A percentile compares a stretch with the other conserved stretches of the same genome.
Evolutionary conservation across 2,329 filamentous ascomycete species (phyloP).

Genomic region (Lachnellula suecica): DNA sequence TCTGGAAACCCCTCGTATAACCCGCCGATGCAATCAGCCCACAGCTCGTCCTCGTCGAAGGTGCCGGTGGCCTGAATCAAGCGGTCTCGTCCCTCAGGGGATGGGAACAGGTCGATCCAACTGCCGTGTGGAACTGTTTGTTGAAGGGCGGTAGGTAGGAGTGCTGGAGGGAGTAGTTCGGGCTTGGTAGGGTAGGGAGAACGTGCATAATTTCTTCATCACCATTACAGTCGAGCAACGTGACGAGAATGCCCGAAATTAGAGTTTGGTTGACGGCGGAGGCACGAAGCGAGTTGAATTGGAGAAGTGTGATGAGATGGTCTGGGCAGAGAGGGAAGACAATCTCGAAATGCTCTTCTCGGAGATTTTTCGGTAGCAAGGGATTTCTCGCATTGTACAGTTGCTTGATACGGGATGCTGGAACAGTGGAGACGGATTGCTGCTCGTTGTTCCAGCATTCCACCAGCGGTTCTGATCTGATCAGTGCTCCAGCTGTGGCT

Average conservation of each 20-base stretch:
- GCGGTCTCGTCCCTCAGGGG: slow-evolving; percentile 38
- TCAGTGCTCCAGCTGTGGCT: slow-evolving; percentile 16
- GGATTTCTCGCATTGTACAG: slow-evolving; percentile 33
- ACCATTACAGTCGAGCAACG: slow-evolving; percentile 33
- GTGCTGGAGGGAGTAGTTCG: slow-evolving; percentile 31
- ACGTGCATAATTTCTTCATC: slow-evolving; percentile 31
- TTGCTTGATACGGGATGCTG: slow-evolving; percentile 33
- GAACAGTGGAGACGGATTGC: slow-evolving; percentile 33
- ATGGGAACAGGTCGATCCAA: slow-evolving; percentile 44
- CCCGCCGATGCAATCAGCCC: slow-evolving; percentile 42
- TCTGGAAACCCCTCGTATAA: slow-evolving; percentile 44
- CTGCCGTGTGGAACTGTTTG: slow-evolving; percentile 37
- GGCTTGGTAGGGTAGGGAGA: slow-evolving; percentile 31
- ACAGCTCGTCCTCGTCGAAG: slow-evolving; percentile 44
- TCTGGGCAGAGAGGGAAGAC: slow-evolving; percentile 40
- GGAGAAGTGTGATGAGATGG: slow-evolving; percentile 43
- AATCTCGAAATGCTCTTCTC: slow-evolving; percentile 25
- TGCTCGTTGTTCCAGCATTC: slow-evolving; percentile 36
- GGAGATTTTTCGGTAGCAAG: slow-evolving; percentile 28
- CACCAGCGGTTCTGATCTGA: slow-evolving; percentile 33
- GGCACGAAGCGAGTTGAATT: slow-evolving; percentile 41
- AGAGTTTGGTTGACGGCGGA: slow-evolving; percentile 37
- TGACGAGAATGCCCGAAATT: slow-evolving; percentile 33
- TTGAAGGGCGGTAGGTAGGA: slow-evolving; percentile 41
- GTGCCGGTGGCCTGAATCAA: slow-evolving; percentile 36